phyloP scores from a whole-genome alignment of 179 eudicot species.

The Vitellaria paradoxa region DNA sequence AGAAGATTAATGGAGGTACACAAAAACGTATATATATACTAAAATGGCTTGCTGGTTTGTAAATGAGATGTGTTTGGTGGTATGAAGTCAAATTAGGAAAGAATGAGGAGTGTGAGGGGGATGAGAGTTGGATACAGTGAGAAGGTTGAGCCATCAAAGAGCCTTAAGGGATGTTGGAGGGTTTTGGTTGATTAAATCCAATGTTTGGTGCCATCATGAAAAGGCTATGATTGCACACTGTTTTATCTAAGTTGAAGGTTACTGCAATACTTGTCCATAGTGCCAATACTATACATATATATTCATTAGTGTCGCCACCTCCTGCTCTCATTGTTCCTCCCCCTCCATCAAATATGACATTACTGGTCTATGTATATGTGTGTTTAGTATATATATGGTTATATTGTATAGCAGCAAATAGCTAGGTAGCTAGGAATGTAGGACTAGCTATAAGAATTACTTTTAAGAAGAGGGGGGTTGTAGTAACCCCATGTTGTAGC shows the following conservation, averaged over 20 bases:
- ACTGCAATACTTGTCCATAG: not conserved
- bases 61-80: not conserved
- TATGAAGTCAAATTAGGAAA: conserved; percentile 13
- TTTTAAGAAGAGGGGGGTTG: no score
- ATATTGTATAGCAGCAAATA: no score
- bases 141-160: conserved; percentile 10
- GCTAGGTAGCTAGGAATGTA: no score
- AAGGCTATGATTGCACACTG: not conserved
- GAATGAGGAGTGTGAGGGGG: not conserved
- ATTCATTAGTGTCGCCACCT: no score
- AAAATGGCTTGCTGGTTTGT: conserved; percentile 17
- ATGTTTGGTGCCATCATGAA: conserved; percentile 6
- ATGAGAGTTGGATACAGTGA: conserved; percentile 26
- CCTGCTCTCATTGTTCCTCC: no score
- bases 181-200: not conserved
- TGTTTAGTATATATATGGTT: no score
- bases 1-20: not conserved
- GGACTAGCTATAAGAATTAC: no score
- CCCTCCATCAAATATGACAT: no score
- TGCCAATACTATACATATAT: no score
- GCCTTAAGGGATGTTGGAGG: conserved; percentile 24
- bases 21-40: conserved; percentile 2
- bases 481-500: no score
- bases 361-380: no score
- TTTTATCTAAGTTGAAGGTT: conserved; percentile 20